phyloP scores from a whole-genome alignment of 1,139 yeast genomes.

The Nadsonia starkeyi-henricii region DNA sequence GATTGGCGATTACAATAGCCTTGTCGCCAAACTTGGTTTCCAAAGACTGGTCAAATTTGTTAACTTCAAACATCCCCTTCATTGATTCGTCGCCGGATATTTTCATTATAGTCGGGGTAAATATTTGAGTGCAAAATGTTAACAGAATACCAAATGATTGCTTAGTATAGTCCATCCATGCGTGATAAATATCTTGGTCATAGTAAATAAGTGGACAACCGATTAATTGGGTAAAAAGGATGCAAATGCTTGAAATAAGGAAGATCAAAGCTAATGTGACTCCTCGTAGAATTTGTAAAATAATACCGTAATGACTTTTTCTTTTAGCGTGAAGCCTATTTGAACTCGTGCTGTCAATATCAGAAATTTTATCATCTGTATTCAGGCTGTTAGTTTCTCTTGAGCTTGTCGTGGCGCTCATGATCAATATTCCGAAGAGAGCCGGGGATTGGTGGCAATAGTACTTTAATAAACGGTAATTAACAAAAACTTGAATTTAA shows the following conservation, averaged over 20 bases:
- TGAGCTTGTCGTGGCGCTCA: too few relatives aligned
- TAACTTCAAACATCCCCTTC: constrained; percentile 16
- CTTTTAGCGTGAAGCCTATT: too few relatives aligned
- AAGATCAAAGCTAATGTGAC: constrained; percentile 8
- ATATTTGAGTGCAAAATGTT: constrained; percentile 19
- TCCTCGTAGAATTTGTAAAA: constrained; percentile 8
- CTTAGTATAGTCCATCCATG: constrained; percentile 25
- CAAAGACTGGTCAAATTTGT: constrained; percentile 14
- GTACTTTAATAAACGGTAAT: too few relatives aligned
- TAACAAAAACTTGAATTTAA: too few relatives aligned
- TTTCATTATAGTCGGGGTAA: constrained; percentile 22
- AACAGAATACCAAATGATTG: constrained; percentile 25
- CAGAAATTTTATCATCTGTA: too few relatives aligned
- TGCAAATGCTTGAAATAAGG: constrained; percentile 8
- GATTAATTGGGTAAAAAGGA: constrained; percentile 16
- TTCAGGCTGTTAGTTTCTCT: too few relatives aligned
- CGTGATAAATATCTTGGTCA: constrained; percentile 16
- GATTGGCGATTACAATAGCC: constrained; percentile 64
- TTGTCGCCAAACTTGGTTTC: constrained; percentile 24
- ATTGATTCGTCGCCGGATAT: constrained; percentile 22
- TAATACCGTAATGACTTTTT: not conserved
- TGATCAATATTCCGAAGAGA: too few relatives aligned
- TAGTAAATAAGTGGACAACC: constrained; percentile 19
- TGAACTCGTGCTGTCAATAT: too few relatives aligned
- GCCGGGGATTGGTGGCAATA: too few relatives aligned